Conservation (phyloP, 164 flowering plant species). For the Liquidambar formosana region DNA sequence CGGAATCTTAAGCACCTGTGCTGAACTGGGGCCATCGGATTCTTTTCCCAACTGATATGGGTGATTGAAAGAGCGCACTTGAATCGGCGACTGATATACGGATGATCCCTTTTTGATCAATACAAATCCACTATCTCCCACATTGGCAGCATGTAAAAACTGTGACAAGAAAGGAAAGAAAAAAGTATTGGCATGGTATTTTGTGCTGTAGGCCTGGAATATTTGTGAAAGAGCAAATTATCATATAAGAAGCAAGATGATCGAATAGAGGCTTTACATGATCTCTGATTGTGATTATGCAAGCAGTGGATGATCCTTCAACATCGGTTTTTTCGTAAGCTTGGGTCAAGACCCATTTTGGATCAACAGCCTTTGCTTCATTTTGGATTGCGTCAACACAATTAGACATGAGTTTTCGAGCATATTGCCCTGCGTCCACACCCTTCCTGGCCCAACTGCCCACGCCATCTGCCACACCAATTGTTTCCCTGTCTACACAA, state of each 20-base stretch:
- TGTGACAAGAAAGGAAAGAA: too few relatives aligned
- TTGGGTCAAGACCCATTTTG: slow-evolving; percentile 2
- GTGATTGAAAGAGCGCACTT: slow-evolving; percentile 14
- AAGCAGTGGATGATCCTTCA: slow-evolving; percentile 30
- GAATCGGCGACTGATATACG: slow-evolving; percentile 14
- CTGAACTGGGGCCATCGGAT: not conserved
- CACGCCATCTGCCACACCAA: slow-evolving; percentile 36
- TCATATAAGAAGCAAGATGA: too few relatives aligned
- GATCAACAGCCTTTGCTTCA: slow-evolving; percentile 3
- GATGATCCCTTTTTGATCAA: slow-evolving; percentile 14
- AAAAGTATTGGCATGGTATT: too few relatives aligned
- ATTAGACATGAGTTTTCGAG: slow-evolving; percentile 26
- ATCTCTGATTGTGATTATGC: slow-evolving; percentile 19
- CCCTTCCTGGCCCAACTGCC: slow-evolving; percentile 29
- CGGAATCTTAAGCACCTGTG: not conserved
- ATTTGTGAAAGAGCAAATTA: too few relatives aligned
- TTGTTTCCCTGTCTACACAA: not conserved
- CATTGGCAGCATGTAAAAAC: slow-evolving; percentile 15
- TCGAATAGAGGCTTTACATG: not conserved
- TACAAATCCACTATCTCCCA: slow-evolving; percentile 35
- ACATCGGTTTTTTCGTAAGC: slow-evolving; percentile 10
- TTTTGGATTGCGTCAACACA: not conserved
- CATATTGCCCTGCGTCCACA: slow-evolving; percentile 23
- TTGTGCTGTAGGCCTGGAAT: too few relatives aligned
- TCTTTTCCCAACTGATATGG: slow-evolving; percentile 22